Conservation (phyloP, 176 grass and related monocot species). For the Phoenix dactylifera region DNA sequence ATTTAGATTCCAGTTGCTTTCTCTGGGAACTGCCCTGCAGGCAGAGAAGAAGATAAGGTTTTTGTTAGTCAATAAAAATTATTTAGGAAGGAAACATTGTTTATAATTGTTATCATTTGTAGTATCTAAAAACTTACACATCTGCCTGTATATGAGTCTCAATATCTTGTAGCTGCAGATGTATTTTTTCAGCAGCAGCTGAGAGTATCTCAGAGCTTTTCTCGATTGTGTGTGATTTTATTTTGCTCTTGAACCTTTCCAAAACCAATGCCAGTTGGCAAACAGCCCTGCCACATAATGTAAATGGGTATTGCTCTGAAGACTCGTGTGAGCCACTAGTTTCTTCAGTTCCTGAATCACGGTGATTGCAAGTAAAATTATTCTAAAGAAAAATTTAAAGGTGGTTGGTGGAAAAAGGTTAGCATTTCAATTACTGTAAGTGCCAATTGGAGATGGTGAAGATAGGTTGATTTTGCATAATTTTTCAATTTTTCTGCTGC, state of each 20-base stretch:
- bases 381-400: not conserved
- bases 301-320: constrained; percentile 35
- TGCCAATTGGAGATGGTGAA: constrained; percentile 29
- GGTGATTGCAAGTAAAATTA: constrained; percentile 10
- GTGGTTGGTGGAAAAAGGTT: not conserved
- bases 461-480: constrained; percentile 31
- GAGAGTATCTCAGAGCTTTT: constrained; percentile 71
- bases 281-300: constrained; percentile 52
- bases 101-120: constrained; percentile 2
- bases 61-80: not conserved
- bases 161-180: constrained; percentile 48
- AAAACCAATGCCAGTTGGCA: constrained; percentile 57
- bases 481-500: constrained; percentile 37
- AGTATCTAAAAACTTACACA: constrained; percentile 51
- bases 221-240: constrained; percentile 56
- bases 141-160: constrained; percentile 64
- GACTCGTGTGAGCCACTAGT: constrained; percentile 39
- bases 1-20: constrained; percentile 75
- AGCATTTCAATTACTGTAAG: constrained; percentile 36
- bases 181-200: constrained; percentile 53
- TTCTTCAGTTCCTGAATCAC: constrained; percentile 44
- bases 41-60: constrained; percentile 21
- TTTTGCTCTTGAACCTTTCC: constrained; percentile 72
- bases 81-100: not conserved
- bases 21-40: constrained; percentile 80